Percentiles rank a stretch among this genome's conserved stretches.
phyloP scores from a whole-genome alignment of 2,329 filamentous ascomycete genomes.

The Aspergillus glaucus region DNA sequence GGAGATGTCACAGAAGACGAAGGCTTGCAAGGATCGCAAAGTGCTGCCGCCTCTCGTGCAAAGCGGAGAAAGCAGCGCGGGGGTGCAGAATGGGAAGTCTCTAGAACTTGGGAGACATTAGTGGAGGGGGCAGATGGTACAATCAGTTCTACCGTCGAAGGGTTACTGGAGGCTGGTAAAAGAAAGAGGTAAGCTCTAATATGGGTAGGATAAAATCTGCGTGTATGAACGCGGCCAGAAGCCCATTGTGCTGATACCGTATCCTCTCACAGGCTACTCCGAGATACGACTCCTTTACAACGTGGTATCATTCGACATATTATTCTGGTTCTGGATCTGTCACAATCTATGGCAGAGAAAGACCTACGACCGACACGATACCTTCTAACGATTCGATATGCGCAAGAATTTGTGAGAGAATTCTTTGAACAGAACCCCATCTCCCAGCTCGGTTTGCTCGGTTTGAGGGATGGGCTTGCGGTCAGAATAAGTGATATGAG shows the following conservation, averaged over 20 bases:
- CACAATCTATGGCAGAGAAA: constrained; percentile 89
- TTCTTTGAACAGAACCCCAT: constrained; percentile 99
- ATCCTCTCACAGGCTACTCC: constrained; percentile 58
- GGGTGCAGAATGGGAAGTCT: constrained; percentile 42
- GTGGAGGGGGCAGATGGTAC: constrained; percentile 74
- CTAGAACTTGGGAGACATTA: constrained; percentile 58
- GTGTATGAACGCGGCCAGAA: constrained; percentile 2
- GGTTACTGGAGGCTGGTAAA: constrained; percentile 74
- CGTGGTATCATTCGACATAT: constrained; percentile 96
- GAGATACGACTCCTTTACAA: constrained; percentile 92
- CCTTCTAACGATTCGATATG: constrained; percentile 73
- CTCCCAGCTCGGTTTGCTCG: constrained; percentile 85
- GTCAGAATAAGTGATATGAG: constrained; percentile 81
- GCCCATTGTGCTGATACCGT: constrained; percentile 11
- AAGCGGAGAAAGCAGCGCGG: constrained; percentile 32
- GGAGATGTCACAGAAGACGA: constrained; percentile 44
- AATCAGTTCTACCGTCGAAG: constrained; percentile 64
- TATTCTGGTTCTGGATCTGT: constrained; percentile 85
- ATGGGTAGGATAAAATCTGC: constrained; percentile 1
- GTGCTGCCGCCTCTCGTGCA: constrained; percentile 21
- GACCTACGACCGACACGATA: constrained; percentile 86
- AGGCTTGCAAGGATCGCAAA: constrained; percentile 23
- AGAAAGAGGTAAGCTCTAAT: constrained; percentile 53
- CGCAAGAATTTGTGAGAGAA: constrained; percentile 80
- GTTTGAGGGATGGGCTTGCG: constrained; percentile 87